Evolutionary conservation across 108 stramenopile genomes (phyloP).

Genomic region (Conticribra guillardii): DNA sequence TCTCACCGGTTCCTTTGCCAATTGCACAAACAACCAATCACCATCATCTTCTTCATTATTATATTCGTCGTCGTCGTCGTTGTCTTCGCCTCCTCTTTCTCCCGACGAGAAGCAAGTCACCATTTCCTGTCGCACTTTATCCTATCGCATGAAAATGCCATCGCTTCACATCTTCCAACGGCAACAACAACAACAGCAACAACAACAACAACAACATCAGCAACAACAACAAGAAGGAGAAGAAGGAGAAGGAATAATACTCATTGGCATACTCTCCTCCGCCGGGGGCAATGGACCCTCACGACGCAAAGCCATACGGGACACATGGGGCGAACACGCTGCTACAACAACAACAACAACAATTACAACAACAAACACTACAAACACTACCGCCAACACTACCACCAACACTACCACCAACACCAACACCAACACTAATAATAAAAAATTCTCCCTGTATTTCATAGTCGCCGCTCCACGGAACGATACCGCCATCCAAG

Average conservation of each 20-base stretch:
- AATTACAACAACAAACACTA: neutral
- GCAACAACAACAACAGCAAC: neutral
- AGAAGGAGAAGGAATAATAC: no score
- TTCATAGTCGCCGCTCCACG: constrained; percentile 5
- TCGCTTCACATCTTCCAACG: neutral
- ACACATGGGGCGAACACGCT: neutral
- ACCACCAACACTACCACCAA: neutral
- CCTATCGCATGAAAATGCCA: neutral
- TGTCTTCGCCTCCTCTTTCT: no score
- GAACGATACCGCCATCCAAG: neutral
- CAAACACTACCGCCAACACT: neutral
- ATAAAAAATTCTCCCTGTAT: neutral
- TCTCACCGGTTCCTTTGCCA: neutral
- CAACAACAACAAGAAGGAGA: no score
- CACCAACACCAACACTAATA: neutral
- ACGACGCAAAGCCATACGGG: neutral
- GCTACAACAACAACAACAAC: neutral
- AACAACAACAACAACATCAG: neutral
- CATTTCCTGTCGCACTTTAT: neutral
- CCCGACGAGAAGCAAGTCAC: neutral
- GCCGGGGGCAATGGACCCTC: neutral
- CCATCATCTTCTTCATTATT: no score
- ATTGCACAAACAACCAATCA: neutral
- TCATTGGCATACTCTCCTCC: neutral
- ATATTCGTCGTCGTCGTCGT: no score